phyloP scores from a whole-genome alignment of 106 monocot species.

The Amphibolis antarctica region DNA sequence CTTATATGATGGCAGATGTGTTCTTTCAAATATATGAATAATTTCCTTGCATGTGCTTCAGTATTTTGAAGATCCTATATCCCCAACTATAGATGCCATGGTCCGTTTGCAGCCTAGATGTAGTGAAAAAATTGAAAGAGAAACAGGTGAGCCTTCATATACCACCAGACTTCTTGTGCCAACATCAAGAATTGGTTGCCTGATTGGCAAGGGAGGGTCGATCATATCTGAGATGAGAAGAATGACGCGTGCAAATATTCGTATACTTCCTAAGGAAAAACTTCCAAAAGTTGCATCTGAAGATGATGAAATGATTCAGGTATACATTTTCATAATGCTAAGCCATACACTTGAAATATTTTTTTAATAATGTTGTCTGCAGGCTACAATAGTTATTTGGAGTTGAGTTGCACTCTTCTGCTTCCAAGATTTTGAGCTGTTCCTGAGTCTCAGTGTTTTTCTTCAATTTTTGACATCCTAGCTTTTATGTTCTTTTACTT shows the following conservation, averaged over 20 bases:
- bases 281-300: constrained; percentile 87
- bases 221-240: constrained; percentile 94
- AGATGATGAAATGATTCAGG: constrained; percentile 99
- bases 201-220: constrained; percentile 90
- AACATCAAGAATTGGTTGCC: constrained; percentile 88
- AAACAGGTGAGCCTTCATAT: constrained; percentile 47
- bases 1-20: background rate
- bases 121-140: constrained; percentile 77
- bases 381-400: no score
- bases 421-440: no score
- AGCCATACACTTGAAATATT: no score
- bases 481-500: background rate
- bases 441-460: no score
- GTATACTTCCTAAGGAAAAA: constrained; percentile 80
- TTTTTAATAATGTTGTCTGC: no score
- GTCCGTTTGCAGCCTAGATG: constrained; percentile 83
- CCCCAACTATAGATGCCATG: constrained; percentile 81
- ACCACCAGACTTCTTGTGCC: constrained; percentile 85
- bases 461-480: no score
- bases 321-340: constrained; percentile 6
- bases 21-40: background rate
- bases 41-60: constrained; percentile 14
- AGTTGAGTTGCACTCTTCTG: no score
- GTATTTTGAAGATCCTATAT: constrained; percentile 85
- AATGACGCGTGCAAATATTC: constrained; percentile 74